A percentile compares a stretch with the other conserved stretches of the same genome.
Conservation (phyloP, 768 basidiomycete genomes). For the Filobasidium floriforme region DNA sequence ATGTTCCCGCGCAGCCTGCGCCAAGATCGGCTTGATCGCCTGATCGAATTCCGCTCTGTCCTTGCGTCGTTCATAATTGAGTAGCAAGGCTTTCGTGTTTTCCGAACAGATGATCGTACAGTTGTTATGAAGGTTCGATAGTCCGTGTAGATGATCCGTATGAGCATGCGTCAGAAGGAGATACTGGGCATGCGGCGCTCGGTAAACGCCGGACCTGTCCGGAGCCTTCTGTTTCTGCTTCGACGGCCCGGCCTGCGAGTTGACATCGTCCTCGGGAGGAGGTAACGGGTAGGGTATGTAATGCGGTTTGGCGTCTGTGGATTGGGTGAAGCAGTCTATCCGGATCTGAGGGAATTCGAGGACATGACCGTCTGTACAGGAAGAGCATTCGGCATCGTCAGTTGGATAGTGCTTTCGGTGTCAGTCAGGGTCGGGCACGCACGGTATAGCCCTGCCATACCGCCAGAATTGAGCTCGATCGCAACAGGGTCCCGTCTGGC, state of each 20-base stretch:
- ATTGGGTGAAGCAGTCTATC: constrained; percentile 68
- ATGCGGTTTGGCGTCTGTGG: constrained; percentile 7
- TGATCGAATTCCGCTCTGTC: constrained; percentile 32
- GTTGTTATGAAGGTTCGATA: constrained; percentile 60
- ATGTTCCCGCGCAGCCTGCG: neutral
- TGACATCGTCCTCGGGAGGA: neutral
- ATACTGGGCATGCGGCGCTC: constrained; percentile 46
- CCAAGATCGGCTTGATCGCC: neutral
- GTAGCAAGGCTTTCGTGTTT: constrained; percentile 78
- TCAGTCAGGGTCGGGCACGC: constrained; percentile 5
- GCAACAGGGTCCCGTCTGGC: too few species aligned
- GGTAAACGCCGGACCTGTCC: neutral
- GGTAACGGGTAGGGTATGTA: neutral
- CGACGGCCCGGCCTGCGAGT: neutral
- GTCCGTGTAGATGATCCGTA: constrained; percentile 73
- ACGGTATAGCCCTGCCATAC: constrained; percentile 42
- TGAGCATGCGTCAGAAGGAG: constrained; percentile 86
- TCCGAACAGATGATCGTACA: constrained; percentile 66
- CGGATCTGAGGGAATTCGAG: constrained; percentile 70
- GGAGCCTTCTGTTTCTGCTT: neutral
- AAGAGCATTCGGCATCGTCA: neutral
- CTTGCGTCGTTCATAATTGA: constrained; percentile 43
- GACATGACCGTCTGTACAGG: constrained; percentile 57
- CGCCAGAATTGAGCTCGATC: too few species aligned
- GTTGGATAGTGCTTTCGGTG: neutral